A percentile compares a stretch with the other conserved stretches of the same genome.
Conservation (phyloP, 1,284 basidiomycete species). For the Naganishia sp. region DNA sequence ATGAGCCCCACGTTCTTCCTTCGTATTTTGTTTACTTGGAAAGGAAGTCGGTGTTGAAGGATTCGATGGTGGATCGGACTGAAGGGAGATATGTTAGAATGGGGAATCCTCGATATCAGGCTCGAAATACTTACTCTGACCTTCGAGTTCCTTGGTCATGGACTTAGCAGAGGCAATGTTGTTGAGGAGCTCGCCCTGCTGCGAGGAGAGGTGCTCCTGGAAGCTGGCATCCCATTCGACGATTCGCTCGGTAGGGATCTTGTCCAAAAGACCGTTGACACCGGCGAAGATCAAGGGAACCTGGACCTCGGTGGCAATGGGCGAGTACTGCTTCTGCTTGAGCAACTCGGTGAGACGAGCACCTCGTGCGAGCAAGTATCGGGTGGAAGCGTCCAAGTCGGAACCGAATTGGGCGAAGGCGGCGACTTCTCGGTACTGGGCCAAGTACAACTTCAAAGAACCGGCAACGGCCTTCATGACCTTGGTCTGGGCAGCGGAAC, state of each 20-base stretch:
- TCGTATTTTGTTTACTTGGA: conserved; percentile 28
- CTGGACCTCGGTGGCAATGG: conserved; percentile 76
- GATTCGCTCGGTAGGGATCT: conserved; percentile 91
- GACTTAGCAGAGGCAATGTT: conserved; percentile 32
- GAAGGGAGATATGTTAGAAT: not conserved
- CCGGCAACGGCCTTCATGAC: conserved; percentile 99
- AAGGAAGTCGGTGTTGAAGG: conserved; percentile 31
- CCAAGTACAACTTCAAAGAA: conserved; percentile 99
- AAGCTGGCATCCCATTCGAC: conserved; percentile 90
- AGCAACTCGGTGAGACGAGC: conserved; percentile 97
- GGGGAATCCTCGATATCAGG: not conserved
- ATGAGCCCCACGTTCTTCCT: conserved; percentile 15
- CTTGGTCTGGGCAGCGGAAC: conserved; percentile 98
- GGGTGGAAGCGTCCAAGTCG: conserved; percentile 97
- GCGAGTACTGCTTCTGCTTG: conserved; percentile 98
- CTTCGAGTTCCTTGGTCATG: conserved; percentile 37
- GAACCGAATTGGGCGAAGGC: conserved; percentile 92
- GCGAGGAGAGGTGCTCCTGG: conserved; percentile 71
- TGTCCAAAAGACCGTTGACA: conserved; percentile 96
- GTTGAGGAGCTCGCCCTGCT: conserved; percentile 65
- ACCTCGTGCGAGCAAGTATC: conserved; percentile 95
- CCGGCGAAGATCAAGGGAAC: conserved; percentile 98
- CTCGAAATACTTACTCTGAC: conserved; percentile 28
- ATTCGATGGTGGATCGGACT: conserved; percentile 32
- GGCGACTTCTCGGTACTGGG: conserved; percentile 99